Base-by-base conservation (phyloP, 148 eudicot species). In the Persicaria tinctoria region DNA sequence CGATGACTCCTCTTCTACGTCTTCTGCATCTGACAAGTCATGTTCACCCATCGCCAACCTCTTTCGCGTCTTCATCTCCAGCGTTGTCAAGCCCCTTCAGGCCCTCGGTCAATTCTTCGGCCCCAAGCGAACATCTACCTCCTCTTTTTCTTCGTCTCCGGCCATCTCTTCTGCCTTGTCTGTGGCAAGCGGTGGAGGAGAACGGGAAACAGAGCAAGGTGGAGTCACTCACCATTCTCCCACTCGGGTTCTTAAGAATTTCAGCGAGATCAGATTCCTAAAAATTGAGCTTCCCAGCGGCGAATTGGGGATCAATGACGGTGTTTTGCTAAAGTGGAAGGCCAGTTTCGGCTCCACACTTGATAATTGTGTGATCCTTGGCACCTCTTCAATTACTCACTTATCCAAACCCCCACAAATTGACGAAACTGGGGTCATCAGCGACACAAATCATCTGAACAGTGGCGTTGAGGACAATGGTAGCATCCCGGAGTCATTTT, bases 401-500 rank as follows among this genome's bases (percentile, higher is more conserved):
- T 79, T 76, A 2, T 27, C 48, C 3, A 57, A 74, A 74, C 41
- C 47, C 41, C 4, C 44, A 57, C 48, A 46, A 18, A 53, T 50
- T 51, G 6, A 73, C 11, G 62, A 73, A 73, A 8, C 11, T 53
- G 45, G 75, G 13, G 60, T 17, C 23, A 66, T 4, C 38, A 32
- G 70, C 12, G 70, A 66, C 23, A 4, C 45, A 48, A 38, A 8
- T 8, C 38, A n/a, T 41, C 48, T 13, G 13, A 7, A 48, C 3
- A 11, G 12, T 38, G 18, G 17, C 69, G 76, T 68, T 12, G 90
- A 87, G 8, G 92, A 91, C 76, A 85, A 88, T 68, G 92, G 96
- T 47, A 89, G 89, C 70, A 87, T 91, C 55, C 97, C 98, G 0
- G 96, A 93, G 59, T 87, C 92, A 23, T 89, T 87, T 73, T 87